A percentile compares a stretch with the other conserved stretches of the same genome.
Conservation (phyloP, 139 green algal species). For the Edaphochlamys debaryana region DNA sequence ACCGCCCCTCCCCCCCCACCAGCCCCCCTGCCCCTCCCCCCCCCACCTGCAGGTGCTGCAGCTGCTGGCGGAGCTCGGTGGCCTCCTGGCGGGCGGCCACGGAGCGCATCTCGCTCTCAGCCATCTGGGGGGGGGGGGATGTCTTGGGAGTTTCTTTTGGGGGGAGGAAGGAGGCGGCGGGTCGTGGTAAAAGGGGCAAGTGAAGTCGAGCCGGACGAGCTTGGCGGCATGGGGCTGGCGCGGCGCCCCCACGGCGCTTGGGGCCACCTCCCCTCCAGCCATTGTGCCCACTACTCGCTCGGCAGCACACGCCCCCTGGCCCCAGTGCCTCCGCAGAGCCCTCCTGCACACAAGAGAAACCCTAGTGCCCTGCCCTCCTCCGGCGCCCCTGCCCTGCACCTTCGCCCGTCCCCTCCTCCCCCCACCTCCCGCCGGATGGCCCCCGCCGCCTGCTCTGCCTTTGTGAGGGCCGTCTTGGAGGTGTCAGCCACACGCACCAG, state of each 20-base stretch:
- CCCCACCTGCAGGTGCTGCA: conserved; percentile 22
- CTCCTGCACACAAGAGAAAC: not conserved
- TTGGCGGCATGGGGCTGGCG: too few relatives aligned
- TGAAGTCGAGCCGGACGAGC: too few relatives aligned
- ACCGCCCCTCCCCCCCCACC: too few relatives aligned
- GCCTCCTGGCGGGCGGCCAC: not conserved
- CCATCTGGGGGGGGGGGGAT: not conserved
- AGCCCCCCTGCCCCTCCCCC: not conserved
- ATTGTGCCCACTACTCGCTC: too few relatives aligned
- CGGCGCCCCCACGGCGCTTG: too few relatives aligned
- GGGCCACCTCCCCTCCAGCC: too few relatives aligned
- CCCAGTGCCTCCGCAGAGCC: not conserved
- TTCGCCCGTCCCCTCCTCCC: not conserved
- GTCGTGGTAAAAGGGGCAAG: not conserved
- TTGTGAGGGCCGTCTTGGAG: conserved; percentile 7
- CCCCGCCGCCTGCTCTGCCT: conserved; percentile 2
- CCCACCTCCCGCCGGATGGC: conserved; percentile 6
- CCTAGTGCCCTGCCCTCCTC: not conserved
- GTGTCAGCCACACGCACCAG: conserved; percentile 16
- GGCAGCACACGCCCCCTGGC: too few relatives aligned
- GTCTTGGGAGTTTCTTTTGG: too few relatives aligned
- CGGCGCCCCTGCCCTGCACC: not conserved
- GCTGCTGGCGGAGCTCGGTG: not conserved
- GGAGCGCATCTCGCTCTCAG: conserved; percentile 16
- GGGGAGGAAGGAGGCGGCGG: not conserved